Evolutionary conservation across 208 protist species (phyloP).

Genomic region (Acanthamoeba divionensis): DNA sequence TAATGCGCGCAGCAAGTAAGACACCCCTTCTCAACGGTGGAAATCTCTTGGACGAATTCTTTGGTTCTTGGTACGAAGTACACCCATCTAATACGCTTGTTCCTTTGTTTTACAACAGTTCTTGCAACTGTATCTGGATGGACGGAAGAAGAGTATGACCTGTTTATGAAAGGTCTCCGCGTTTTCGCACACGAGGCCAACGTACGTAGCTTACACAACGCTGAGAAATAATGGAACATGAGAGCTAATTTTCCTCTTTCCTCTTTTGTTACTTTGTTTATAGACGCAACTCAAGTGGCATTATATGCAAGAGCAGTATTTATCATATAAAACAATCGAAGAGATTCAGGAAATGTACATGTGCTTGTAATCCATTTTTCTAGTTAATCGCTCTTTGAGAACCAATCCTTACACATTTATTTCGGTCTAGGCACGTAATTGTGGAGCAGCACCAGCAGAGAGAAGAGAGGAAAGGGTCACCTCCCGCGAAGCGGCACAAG

Average conservation of each 20-base stretch:
- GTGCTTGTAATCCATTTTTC: background rate
- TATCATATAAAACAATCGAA: constrained; percentile 16
- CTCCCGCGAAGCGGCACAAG: too few species aligned
- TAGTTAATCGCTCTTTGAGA: background rate
- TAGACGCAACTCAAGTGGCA: background rate
- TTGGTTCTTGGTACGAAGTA: background rate
- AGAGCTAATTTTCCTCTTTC: background rate
- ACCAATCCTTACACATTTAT: background rate
- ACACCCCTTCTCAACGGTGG: background rate
- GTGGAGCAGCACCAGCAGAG: background rate
- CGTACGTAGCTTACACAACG: background rate
- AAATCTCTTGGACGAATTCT: background rate
- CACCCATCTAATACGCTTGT: background rate
- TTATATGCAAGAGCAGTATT: background rate
- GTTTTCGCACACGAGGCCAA: background rate
- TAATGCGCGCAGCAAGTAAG: too few species aligned
- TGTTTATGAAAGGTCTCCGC: background rate
- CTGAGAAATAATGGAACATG: background rate
- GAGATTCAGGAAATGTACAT: background rate
- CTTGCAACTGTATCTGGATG: background rate
- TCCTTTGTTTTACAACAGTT: background rate
- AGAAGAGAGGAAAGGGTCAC: too few species aligned
- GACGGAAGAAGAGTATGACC: constrained; percentile 2
- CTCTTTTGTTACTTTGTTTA: background rate
- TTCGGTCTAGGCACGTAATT: background rate